These are phyloP conservation scores for Lasiodiplodia citricola DNA, from an alignment of 2,329 filamentous ascomycete genomes.

Conservation along the genomic window DNA sequence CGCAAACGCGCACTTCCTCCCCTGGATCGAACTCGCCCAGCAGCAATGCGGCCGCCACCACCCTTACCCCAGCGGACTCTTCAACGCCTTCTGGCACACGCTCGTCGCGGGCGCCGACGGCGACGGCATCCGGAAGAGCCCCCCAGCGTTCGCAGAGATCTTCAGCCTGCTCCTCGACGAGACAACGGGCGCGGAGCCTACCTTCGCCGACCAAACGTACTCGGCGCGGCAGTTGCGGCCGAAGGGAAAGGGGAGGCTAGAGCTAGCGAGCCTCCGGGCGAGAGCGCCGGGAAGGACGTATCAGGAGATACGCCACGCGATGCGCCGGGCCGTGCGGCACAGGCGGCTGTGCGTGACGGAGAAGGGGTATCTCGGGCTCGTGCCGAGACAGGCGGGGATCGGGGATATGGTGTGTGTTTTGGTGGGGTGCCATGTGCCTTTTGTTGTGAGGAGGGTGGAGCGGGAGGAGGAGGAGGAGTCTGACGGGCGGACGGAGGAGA, in stretches of 20 bases:
- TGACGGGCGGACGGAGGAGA: neutral
- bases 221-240: slow-evolving; percentile 29
- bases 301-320: slow-evolving; percentile 30
- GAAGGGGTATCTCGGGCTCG: slow-evolving; percentile 33
- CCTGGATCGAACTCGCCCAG: slow-evolving; percentile 28
- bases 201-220: slow-evolving; percentile 33
- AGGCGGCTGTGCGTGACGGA: slow-evolving; percentile 32
- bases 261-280: slow-evolving; percentile 31
- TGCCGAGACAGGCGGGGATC: slow-evolving; percentile 30
- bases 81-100: slow-evolving; percentile 34
- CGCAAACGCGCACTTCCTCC: slow-evolving; percentile 27
- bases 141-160: slow-evolving; percentile 33
- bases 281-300: slow-evolving; percentile 31
- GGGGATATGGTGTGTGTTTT: slow-evolving; percentile 32
- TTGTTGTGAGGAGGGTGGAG: slow-evolving; percentile 26
- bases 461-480: neutral
- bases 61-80: slow-evolving; percentile 29
- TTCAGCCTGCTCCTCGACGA: slow-evolving; percentile 35
- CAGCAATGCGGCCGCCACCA: neutral
- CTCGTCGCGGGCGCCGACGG: slow-evolving; percentile 33
- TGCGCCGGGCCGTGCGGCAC: slow-evolving; percentile 31
- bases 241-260: slow-evolving; percentile 29
- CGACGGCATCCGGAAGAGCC: slow-evolving; percentile 26
- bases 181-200: slow-evolving; percentile 28
- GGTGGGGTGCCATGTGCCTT: slow-evolving; percentile 32